phyloP scores from a whole-genome alignment of 345 rosid species.

The Microthlaspi erraticum region DNA sequence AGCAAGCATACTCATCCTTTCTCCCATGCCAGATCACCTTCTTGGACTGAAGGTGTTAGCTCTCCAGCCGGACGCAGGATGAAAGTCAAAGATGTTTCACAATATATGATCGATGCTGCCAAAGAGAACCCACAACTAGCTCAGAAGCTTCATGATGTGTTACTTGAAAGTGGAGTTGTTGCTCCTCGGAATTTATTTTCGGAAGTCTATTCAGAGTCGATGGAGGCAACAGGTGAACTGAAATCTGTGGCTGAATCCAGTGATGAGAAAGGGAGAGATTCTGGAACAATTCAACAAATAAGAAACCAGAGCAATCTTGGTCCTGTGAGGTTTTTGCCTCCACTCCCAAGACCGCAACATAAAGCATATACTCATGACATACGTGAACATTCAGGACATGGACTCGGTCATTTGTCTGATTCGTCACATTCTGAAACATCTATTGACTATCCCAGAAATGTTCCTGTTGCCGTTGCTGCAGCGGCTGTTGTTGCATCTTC shows the following conservation, averaged over 20 bases:
- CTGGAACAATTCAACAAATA: slow-evolving; percentile 42
- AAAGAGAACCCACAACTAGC: slow-evolving; percentile 94
- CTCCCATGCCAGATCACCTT: slow-evolving; percentile 80
- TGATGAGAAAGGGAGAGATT: slow-evolving; percentile 47
- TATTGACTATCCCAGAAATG: slow-evolving; percentile 56
- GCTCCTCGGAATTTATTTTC: slow-evolving; percentile 86
- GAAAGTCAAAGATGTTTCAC: slow-evolving; percentile 96
- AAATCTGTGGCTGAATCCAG: slow-evolving; percentile 49
- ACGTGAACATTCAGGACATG: slow-evolving; percentile 52
- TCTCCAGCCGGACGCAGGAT: slow-evolving; percentile 80
- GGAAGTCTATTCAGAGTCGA: slow-evolving; percentile 63
- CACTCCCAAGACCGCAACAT: slow-evolving; percentile 52
- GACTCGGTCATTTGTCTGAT: slow-evolving; percentile 38
- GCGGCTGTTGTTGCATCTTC: slow-evolving; percentile 97
- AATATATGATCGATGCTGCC: slow-evolving; percentile 94
- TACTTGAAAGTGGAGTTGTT: slow-evolving; percentile 90
- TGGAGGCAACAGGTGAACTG: slow-evolving; percentile 54
- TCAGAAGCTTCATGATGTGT: slow-evolving; percentile 88
- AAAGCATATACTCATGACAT: slow-evolving; percentile 52
- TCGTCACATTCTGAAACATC: slow-evolving; percentile 55
- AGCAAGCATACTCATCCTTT: slow-evolving; percentile 57
- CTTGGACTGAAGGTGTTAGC: slow-evolving; percentile 97
- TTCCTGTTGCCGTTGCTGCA: slow-evolving; percentile 89
- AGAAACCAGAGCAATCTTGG: slow-evolving; percentile 54
- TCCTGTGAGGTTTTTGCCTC: slow-evolving; percentile 64